Percentiles rank a stretch among this genome's conserved stretches.
phyloP scores from a whole-genome alignment of 306 rosid genomes.

The Casuarina glauca region DNA sequence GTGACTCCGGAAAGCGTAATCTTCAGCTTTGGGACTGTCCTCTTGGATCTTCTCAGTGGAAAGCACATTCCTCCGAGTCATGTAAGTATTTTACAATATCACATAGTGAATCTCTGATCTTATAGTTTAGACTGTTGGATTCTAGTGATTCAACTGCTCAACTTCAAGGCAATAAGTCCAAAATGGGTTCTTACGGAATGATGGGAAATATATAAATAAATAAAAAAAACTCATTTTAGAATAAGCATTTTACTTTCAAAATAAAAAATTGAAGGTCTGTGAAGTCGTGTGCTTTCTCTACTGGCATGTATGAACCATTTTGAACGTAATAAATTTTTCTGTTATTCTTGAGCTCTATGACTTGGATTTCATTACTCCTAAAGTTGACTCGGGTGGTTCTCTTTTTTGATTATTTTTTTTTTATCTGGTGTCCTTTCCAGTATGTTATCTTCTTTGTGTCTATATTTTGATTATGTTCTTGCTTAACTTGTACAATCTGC shows the following conservation, averaged over 20 bases:
- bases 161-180: background rate
- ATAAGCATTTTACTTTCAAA: background rate
- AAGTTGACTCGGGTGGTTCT: background rate
- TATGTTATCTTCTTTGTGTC: background rate
- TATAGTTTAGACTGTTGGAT: background rate
- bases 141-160: background rate
- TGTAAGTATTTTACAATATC: slow-evolving; percentile 38
- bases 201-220: background rate
- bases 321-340: background rate
- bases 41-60: slow-evolving; percentile 82
- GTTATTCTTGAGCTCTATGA: background rate
- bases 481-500: background rate
- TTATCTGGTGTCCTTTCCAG: background rate
- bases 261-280: background rate
- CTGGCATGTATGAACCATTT: background rate
- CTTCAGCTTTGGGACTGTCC: slow-evolving; percentile 80
- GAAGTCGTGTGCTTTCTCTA: background rate
- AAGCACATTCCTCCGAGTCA: slow-evolving; percentile 86
- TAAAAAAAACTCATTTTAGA: background rate
- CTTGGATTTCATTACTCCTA: background rate
- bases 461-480: background rate
- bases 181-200: background rate
- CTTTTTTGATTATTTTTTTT: background rate
- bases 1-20: slow-evolving; percentile 80
- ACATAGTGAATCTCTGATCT: background rate